A percentile compares a stretch with the other conserved stretches of the same genome.
Conservation (phyloP, 441 rosid genomes). For the Brassica balearica region DNA sequence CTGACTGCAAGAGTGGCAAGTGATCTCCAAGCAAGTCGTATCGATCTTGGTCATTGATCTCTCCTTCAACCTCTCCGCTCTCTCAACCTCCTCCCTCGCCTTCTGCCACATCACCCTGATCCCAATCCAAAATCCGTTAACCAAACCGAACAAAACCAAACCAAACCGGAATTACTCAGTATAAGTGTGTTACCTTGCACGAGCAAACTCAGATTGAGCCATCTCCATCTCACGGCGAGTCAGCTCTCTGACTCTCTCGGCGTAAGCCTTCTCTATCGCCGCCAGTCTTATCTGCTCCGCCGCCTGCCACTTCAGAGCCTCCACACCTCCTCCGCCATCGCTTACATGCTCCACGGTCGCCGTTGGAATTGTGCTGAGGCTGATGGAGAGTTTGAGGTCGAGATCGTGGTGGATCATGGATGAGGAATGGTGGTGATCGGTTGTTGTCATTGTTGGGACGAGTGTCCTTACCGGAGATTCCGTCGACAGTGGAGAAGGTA, state of each 20-base stretch:
- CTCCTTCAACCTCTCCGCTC: conserved; percentile 82
- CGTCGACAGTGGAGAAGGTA: conserved; percentile 61
- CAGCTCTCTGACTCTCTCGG: conserved; percentile 90
- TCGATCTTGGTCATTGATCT: conserved; percentile 70
- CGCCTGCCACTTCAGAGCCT: conserved; percentile 89
- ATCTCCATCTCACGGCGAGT: conserved; percentile 89
- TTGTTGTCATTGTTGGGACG: conserved; percentile 23
- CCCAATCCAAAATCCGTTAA: background rate
- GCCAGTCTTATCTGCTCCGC: conserved; percentile 87
- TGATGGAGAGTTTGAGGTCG: conserved; percentile 88
- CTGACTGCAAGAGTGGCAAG: conserved; percentile 97
- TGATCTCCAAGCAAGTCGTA: conserved; percentile 87
- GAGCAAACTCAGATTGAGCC: conserved; percentile 86
- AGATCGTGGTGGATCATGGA: conserved; percentile 62
- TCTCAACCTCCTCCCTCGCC: conserved; percentile 82
- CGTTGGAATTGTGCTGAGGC: conserved; percentile 58
- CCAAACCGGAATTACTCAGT: background rate
- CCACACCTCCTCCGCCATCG: conserved; percentile 45
- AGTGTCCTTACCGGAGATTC: conserved; percentile 47
- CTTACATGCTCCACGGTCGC: conserved; percentile 36
- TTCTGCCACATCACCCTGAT: conserved; percentile 80
- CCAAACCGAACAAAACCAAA: background rate
- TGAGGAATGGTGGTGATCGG: conserved; percentile 35
- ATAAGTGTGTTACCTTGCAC: conserved; percentile 51
- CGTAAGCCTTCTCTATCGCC: conserved; percentile 84